Evolutionary conservation across 371 early-diverging fungal species (phyloP).

Genomic region (Actinomortierella wolfii): DNA sequence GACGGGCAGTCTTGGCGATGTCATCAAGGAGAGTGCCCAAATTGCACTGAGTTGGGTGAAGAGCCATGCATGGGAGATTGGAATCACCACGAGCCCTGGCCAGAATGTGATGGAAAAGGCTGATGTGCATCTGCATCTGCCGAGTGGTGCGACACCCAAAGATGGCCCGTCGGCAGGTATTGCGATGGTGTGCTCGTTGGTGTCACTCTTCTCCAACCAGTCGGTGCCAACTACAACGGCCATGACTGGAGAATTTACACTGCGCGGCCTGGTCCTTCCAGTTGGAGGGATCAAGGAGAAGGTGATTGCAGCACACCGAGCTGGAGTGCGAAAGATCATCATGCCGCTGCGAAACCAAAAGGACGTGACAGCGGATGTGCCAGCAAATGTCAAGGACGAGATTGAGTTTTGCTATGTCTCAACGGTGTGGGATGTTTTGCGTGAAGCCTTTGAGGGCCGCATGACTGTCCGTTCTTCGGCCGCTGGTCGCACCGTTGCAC

Average conservation of each 20-base stretch:
- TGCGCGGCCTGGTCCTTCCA: slow-evolving; percentile 83
- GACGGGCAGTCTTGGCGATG: slow-evolving; percentile 86
- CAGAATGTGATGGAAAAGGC: slow-evolving; percentile 47
- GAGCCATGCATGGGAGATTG: slow-evolving; percentile 67
- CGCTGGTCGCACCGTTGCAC: slow-evolving; percentile 7
- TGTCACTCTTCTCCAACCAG: slow-evolving; percentile 71
- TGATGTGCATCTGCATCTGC: slow-evolving; percentile 87
- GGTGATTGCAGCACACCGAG: slow-evolving; percentile 83
- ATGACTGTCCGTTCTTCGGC: slow-evolving; percentile 13
- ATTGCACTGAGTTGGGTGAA: slow-evolving; percentile 84
- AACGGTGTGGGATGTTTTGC: slow-evolving; percentile 72
- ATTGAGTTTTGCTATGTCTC: slow-evolving; percentile 76
- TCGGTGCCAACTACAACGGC: slow-evolving; percentile 65
- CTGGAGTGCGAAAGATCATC: slow-evolving; percentile 69
- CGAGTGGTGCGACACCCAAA: slow-evolving; percentile 82
- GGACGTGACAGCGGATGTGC: slow-evolving; percentile 72
- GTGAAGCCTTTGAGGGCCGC: slow-evolving; percentile 56
- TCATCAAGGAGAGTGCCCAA: slow-evolving; percentile 87
- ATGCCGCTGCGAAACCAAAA: slow-evolving; percentile 64
- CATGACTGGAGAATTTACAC: slow-evolving; percentile 89
- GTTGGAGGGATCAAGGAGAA: slow-evolving; percentile 91
- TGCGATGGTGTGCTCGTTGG: slow-evolving; percentile 76
- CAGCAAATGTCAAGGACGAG: slow-evolving; percentile 64
- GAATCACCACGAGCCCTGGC: slow-evolving; percentile 49
- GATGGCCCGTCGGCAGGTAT: slow-evolving; percentile 83